Evolutionary conservation across 2,329 filamentous ascomycete species (phyloP), one percentile per base, ranked within the genome.

Genomic region (Orbilia brochopaga): DNA sequence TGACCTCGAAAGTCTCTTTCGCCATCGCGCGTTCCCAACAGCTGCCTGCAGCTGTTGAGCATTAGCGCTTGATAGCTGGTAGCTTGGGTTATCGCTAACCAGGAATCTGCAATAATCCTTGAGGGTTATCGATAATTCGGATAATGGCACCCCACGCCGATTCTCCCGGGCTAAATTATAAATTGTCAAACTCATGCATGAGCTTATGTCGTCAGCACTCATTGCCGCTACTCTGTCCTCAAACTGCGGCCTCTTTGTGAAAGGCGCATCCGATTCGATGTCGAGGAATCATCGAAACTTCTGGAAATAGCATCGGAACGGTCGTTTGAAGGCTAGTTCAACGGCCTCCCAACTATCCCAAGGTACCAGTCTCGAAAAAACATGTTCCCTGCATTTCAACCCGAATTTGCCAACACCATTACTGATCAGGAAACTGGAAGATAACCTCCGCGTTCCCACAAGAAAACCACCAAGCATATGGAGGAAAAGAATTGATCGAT

Each of bases 51-150:
- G 37, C 24, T 23, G 32, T 51, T 21, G 21, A 35, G 52, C 40
- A 30, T n/a, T 52, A 55, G 51, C 50, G 27, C 50, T n/a, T 42
- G 19, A 48, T 17, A 6, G 17, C 19, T 7, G 21, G 17, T 30
- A 44, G 15, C 52, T 24, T 24, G 58, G 17, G 15, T 30, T 62
- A 17, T 15, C 27, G 58, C 44, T 48, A 35, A 46, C 51, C 35
- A 40, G 57, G 44, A 40, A 56, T 24, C 19, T 48, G 19, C 40
- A 58, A 58, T 62, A 69, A 57, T 40, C 44, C 44, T 21, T 21
- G 44, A 23, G 44, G 44, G 15, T 48, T 70, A 70, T 70, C 66
- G 66, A 70, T 70, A 70, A 44, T 27, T 64, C 63, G 52, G 58
- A 63, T 63, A 70, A 63, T 70, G 40, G 13, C 66, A 64, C 55